Base-by-base conservation (phyloP, 2,329 filamentous ascomycete genomes). In the Aspergillus ruber region DNA sequence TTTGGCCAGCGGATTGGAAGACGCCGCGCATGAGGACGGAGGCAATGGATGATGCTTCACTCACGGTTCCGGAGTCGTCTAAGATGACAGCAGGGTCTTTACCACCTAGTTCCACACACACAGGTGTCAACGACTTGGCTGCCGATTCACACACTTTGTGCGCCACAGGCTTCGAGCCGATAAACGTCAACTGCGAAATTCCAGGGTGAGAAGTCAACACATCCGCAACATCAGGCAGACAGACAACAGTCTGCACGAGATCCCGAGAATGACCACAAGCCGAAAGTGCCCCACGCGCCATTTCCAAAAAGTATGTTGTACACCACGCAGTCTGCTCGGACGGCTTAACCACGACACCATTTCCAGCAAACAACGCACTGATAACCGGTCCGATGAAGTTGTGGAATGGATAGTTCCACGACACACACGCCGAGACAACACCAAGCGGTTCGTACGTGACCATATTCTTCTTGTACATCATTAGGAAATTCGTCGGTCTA, bases 371-470 rank as follows among this genome's bases (percentile, higher is more conserved):
- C 44, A 97, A 79, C 13, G 88, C 84, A 56, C 88, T 90, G 64
- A 97, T 94, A 56, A 96, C 80, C 12, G 91, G 93, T 0, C 88
- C 89, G 42, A 97, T 81, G 53, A 97, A 77, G 70, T 98, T 98
- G 73, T 98, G 93, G 69, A 97, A 95, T 40, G 88, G 84, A 65
- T 90, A 97, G 74, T 98, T 98, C 93, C 93, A 98, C 64, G 87
- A 93, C 39, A 98, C 89, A 45, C 91, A 85, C 15, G 93, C 91
- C 9, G 89, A 85, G 5, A 98, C 88, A 32, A 98, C 89, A 13
- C 93, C 93, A 17, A 97, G 74, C 12, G 93, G 91, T 69, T 98
- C 90, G 68, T 95, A 98, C 43, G 80, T 74, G 23, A 98, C 90
- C 52, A 84, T 85, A 64, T 96, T 96, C 66, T 81, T 83, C 78